A percentile compares a stretch with the other conserved stretches of the same genome.
These are phyloP conservation scores for Kodamaea lidongshanica DNA, from an alignment of 805 yeast genomes.

Conservation along the genomic window DNA sequence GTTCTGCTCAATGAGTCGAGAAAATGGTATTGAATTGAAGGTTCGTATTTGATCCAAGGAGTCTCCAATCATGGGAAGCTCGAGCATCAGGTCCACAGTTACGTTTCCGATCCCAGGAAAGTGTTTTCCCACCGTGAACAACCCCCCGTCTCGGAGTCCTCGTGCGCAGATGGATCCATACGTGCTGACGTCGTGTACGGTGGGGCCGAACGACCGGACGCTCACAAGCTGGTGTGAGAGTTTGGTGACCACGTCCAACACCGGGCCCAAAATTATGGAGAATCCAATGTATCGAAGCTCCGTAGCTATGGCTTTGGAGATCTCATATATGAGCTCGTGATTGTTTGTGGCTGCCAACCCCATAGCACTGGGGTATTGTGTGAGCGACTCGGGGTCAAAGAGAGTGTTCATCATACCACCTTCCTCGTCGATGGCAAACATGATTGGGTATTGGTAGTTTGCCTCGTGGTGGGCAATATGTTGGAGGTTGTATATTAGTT, in stretches of 20 bases:
- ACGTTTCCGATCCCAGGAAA: slow-evolving; percentile 65
- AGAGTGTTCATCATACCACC: slow-evolving; percentile 58
- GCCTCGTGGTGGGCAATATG: slow-evolving; percentile 44
- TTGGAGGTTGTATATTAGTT: slow-evolving; percentile 49
- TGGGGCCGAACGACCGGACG: slow-evolving; percentile 55
- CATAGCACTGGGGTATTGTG: slow-evolving; percentile 64
- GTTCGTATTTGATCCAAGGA: slow-evolving; percentile 46
- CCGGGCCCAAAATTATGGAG: slow-evolving; percentile 54
- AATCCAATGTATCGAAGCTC: slow-evolving; percentile 53
- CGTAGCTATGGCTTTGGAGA: slow-evolving; percentile 47
- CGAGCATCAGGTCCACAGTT: slow-evolving; percentile 49
- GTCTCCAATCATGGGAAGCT: slow-evolving; percentile 54
- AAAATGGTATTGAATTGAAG: slow-evolving; percentile 47
- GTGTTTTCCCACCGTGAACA: slow-evolving; percentile 54
- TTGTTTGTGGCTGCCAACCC: slow-evolving; percentile 53
- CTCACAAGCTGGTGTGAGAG: slow-evolving; percentile 53
- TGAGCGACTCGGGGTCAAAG: slow-evolving; percentile 44
- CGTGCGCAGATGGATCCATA: slow-evolving; percentile 47
- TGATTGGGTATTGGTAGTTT: slow-evolving; percentile 45
- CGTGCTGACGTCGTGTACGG: slow-evolving; percentile 52
- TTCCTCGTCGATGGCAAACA: slow-evolving; percentile 57
- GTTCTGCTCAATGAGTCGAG: slow-evolving; percentile 38
- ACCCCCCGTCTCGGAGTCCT: slow-evolving; percentile 50
- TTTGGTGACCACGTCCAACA: slow-evolving; percentile 53
- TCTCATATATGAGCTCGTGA: slow-evolving; percentile 42